Evolutionary conservation across 768 basidiomycete species (phyloP), one percentile per base, ranked within the genome.

Genomic region (Saitozyma podzolica): DNA sequence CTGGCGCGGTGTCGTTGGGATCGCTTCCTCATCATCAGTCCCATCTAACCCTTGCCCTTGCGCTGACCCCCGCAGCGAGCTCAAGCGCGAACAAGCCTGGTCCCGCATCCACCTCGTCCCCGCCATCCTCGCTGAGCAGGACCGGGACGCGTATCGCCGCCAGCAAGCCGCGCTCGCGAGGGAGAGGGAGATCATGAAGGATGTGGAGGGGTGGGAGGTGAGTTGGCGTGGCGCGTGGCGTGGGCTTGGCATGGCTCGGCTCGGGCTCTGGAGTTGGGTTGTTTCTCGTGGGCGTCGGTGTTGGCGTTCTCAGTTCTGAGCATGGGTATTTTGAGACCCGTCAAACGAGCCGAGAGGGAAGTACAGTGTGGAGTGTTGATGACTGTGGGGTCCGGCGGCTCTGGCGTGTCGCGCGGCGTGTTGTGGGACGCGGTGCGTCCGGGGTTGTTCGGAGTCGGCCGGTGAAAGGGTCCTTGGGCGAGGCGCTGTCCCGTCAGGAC

Each of bases 51-150:
- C 54, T n/a, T 11, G 14, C 54, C 29, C 9, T 13, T 16, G 29
- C 29, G 29, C 29, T 29, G 29, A 29, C 29, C 29, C 29, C 29
- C 29, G 29, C 29, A 98, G 95, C 80, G 95, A 99, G 82, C 84
- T 98, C 48, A 84, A 89, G 78, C 85, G 95, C 66, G 95, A 99
- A 83, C 89, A 89, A 81, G 86, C 87, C 42, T 97, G 95, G 95
- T 90, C 93, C 62, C 86, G 95, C 66, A 92, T 99, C 76, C 88
- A 98, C 82, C 85, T 96, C 41, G 88, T 93, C 40, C 96, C 95
- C 9, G 79, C 97, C 61, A 84, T 99, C 51, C 84, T 94, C 70
- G 95, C 95, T 45, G 95, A 99, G 79, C 88, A 88, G 5, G 95
- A 99, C 82, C 88, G 96, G 59, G 92, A 94, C 78, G 83, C 84